phyloP scores from a whole-genome alignment of 441 rosid genomes.

The Syzygium malaccense region DNA sequence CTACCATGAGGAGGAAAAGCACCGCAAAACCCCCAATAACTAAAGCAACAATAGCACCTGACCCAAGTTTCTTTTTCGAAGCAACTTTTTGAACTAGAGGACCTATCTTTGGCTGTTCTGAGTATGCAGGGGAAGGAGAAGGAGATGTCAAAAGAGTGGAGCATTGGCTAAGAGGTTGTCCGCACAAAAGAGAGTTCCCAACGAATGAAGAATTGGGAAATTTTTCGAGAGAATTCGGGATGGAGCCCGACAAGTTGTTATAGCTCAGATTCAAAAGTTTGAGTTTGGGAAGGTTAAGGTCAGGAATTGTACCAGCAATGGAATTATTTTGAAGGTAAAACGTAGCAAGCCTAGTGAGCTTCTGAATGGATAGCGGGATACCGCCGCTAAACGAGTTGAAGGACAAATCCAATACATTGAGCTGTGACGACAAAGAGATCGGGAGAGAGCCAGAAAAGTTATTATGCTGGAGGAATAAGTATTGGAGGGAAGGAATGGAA shows the following conservation, averaged over 20 bases:
- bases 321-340: slow-evolving; percentile 48
- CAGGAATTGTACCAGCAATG: slow-evolving; percentile 51
- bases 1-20: slow-evolving; percentile 27
- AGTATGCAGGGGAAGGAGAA: slow-evolving; percentile 29
- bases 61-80: slow-evolving; percentile 28
- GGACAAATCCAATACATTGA: slow-evolving; percentile 52
- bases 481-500: slow-evolving; percentile 44
- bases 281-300: slow-evolving; percentile 27
- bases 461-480: slow-evolving; percentile 59
- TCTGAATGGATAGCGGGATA: slow-evolving; percentile 33
- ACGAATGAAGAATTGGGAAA: slow-evolving; percentile 54
- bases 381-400: slow-evolving; percentile 51
- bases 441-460: slow-evolving; percentile 62
- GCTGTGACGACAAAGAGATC: slow-evolving; percentile 26
- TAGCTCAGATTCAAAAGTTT: slow-evolving; percentile 54
- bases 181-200: slow-evolving; percentile 63
- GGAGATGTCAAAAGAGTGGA: slow-evolving; percentile 24
- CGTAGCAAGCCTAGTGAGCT: slow-evolving; percentile 31
- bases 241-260: slow-evolving; percentile 53
- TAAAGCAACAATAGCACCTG: slow-evolving; percentile 43
- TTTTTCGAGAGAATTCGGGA: slow-evolving; percentile 41
- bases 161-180: slow-evolving; percentile 64
- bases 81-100: slow-evolving; percentile 23
- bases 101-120: slow-evolving; percentile 26
- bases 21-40: slow-evolving; percentile 43